phyloP scores from a whole-genome alignment of 495 filamentous ascomycete genomes.

The Astrothelium macrocarpum region DNA sequence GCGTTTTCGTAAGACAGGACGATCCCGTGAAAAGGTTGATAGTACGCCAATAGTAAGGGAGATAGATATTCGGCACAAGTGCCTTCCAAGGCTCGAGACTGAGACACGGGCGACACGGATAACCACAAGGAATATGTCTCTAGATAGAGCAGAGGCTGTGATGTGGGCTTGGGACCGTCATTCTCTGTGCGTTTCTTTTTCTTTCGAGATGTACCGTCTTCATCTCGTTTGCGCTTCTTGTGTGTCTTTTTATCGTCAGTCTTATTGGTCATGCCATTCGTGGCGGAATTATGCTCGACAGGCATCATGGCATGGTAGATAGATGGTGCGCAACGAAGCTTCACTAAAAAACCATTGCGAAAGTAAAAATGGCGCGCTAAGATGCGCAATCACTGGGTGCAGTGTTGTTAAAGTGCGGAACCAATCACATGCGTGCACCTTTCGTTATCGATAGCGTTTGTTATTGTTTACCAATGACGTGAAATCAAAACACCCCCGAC shows the following conservation, averaged over 20 bases:
- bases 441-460: not conserved
- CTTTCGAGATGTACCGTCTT: not conserved
- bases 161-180: not conserved
- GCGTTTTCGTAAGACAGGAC: slow-evolving; percentile 60
- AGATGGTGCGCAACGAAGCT: not conserved
- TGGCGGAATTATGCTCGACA: not conserved
- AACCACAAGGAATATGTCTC: not conserved
- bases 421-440: no score
- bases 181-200: not conserved
- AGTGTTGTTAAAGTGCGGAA: no score
- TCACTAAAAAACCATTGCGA: not conserved
- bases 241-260: not conserved
- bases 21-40: slow-evolving; percentile 58
- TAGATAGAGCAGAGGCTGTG: not conserved
- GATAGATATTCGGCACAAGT: slow-evolving; percentile 66
- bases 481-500: not conserved
- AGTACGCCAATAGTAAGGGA: slow-evolving; percentile 66
- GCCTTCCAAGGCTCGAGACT: slow-evolving; percentile 41
- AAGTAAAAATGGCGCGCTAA: not conserved
- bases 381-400: no score
- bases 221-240: not conserved
- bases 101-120: not conserved
- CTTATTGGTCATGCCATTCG: not conserved
- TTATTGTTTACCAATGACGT: slow-evolving; percentile 7
- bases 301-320: not conserved